phyloP scores from a whole-genome alignment of 1,284 basidiomycete species.

The Boletus putidus region DNA sequence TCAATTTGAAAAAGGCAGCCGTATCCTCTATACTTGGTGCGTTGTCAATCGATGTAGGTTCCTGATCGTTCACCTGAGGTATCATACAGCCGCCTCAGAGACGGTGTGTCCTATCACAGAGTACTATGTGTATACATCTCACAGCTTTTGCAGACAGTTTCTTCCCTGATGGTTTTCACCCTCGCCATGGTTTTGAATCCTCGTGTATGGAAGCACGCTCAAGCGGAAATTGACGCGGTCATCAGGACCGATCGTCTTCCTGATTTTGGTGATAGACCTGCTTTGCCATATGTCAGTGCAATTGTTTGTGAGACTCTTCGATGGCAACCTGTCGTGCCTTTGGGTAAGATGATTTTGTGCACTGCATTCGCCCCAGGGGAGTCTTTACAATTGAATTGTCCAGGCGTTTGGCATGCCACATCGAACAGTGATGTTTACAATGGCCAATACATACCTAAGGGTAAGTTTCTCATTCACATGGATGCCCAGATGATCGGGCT shows the following conservation, averaged over 20 bases:
- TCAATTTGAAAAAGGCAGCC: conserved; percentile 13
- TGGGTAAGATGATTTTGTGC: conserved; percentile 8
- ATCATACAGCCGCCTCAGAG: conserved; percentile 12
- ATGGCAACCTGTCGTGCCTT: conserved; percentile 24
- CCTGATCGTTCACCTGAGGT: background rate
- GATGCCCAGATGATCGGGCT: background rate
- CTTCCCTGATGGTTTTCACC: conserved; percentile 28
- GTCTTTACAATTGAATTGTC: background rate
- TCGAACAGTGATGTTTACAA: conserved; percentile 19
- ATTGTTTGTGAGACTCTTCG: conserved; percentile 41
- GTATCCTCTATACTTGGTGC: conserved; percentile 17
- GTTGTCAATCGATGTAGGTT: background rate
- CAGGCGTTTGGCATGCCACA: conserved; percentile 24
- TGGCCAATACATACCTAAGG: conserved; percentile 25
- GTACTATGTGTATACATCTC: background rate
- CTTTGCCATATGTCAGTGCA: conserved; percentile 42
- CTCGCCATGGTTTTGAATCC: conserved; percentile 40
- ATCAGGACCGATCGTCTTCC: conserved; percentile 41
- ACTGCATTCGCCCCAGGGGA: background rate
- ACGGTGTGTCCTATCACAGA: conserved; percentile 9
- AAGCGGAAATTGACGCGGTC: conserved; percentile 42
- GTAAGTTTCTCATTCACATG: background rate
- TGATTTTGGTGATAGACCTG: conserved; percentile 39
- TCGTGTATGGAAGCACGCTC: conserved; percentile 36
- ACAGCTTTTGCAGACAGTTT: conserved; percentile 8